Evolutionary conservation across 2,329 filamentous ascomycete species (phyloP).

Genomic region (Macrophomina pseudophaseolina): DNA sequence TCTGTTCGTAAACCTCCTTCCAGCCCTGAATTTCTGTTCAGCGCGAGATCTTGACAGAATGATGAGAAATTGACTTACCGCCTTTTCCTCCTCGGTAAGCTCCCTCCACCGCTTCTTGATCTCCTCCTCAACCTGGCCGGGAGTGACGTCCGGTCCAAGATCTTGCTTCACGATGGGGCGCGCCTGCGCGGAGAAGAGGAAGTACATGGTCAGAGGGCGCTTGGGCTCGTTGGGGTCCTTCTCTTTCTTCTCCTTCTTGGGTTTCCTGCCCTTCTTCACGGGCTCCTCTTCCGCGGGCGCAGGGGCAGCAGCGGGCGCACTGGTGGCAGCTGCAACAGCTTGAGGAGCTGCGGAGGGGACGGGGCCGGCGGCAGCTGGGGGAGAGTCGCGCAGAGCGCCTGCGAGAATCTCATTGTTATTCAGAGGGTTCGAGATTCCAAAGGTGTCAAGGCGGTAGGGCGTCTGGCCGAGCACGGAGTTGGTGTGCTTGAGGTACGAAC

Average conservation of each 20-base stretch:
- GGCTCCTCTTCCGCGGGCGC: conserved; percentile 30
- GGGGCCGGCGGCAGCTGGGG: conserved; percentile 36
- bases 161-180: conserved; percentile 81
- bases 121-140: conserved; percentile 77
- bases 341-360: conserved; percentile 31
- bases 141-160: conserved; percentile 45
- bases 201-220: conserved; percentile 91
- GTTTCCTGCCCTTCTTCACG: conserved; percentile 56
- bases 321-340: conserved; percentile 32
- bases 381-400: conserved; percentile 33
- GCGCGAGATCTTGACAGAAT: neutral
- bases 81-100: conserved; percentile 76
- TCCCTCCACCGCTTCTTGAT: conserved; percentile 84
- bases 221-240: conserved; percentile 91
- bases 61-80: conserved; percentile 50
- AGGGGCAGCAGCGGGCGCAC: conserved; percentile 28
- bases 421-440: conserved; percentile 39
- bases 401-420: conserved; percentile 50
- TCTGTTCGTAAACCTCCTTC: conserved; percentile 18
- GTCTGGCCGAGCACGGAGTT: conserved; percentile 69
- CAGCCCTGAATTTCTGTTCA: conserved; percentile 11
- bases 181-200: conserved; percentile 90
- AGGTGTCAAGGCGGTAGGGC: conserved; percentile 29
- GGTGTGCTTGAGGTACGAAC: conserved; percentile 86
- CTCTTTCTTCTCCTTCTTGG: conserved; percentile 81